Conservation (phyloP, 1,139 yeast species). For the Saccharomyces hybrid region DNA sequence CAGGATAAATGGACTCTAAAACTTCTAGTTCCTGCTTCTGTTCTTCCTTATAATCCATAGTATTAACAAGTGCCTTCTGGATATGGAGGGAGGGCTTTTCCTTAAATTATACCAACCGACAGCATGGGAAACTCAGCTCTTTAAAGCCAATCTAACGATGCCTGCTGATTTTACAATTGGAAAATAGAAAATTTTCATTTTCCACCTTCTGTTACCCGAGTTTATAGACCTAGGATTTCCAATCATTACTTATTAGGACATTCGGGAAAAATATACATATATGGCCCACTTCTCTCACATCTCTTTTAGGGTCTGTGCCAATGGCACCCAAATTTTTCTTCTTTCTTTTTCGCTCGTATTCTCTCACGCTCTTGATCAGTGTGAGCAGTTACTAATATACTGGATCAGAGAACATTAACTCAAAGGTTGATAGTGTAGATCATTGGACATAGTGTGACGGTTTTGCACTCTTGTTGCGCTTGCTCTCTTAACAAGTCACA, state of each 20-base stretch:
- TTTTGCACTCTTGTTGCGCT: not conserved
- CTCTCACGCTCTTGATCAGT: not conserved
- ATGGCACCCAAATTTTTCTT: not conserved
- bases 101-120: not conserved
- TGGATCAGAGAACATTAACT: not conserved
- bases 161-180: not conserved
- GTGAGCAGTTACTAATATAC: not conserved
- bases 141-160: not conserved
- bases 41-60: conserved; percentile 68
- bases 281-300: not conserved
- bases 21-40: conserved; percentile 77
- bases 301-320: not conserved
- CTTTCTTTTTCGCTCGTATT: not conserved
- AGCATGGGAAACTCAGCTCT: not conserved
- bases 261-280: not conserved
- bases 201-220: not conserved
- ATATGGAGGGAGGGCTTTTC: not conserved
- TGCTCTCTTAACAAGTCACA: not conserved
- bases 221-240: not conserved
- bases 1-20: conserved; percentile 86
- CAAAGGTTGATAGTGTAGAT: not conserved
- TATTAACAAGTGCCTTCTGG: not conserved
- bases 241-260: not conserved
- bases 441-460: not conserved
- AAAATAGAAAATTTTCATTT: not conserved